Base-by-base conservation (phyloP, 1,139 yeast genomes). In the Suhomyces coccinellae region DNA sequence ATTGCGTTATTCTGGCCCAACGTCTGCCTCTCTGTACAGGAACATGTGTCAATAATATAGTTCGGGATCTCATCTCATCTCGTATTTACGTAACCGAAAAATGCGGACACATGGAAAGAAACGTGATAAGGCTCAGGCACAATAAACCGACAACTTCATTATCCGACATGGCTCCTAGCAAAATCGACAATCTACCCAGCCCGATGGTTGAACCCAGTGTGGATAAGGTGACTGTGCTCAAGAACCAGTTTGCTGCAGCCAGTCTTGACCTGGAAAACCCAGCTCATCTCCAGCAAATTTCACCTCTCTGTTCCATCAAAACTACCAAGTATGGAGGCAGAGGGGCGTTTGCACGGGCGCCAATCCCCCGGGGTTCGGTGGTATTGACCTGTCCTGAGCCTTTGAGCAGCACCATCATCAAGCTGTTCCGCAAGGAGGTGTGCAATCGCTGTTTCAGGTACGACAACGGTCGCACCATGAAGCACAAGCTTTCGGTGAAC, bases 341-440 rank as follows among this genome's bases (percentile, higher is more conserved):
- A 48, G 88, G 89, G 2, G 83, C 86, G 51, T 83, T 80, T 59
- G 78, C 87, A 13, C 54, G 53, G 2, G 38, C 43, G 1, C 51
- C 57, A 8, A 75, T 83, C 13, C 66, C 74, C 5, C 54, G 59
- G 16, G 77, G 70, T 8, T 72, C 81, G 0, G 57, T 58, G 2
- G 62, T 85, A 2, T 66, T 79, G 39, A 53, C 51, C 9, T 71
- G 79, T 36, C 52, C 59, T 2, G 46, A 61, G 6, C 81, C 83
- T 1, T 58, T 80, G 40, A 73, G 84, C 12, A 66, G 74, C 13
- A 70, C 80, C 1, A 68, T 83, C 4, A 62, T 73, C 26, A 70
- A 74, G 47, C 82, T 80, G 6, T 84, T 81, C 58, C 75, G 80
- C 45, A 83, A 83, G 54, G 90, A 85, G 55, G 86, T 82, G 1